A percentile compares a stretch with the other conserved stretches of the same genome.
Evolutionary conservation across 2,329 filamentous ascomycete genomes (phyloP).

Genomic region (Tricladium varicosporioides): DNA sequence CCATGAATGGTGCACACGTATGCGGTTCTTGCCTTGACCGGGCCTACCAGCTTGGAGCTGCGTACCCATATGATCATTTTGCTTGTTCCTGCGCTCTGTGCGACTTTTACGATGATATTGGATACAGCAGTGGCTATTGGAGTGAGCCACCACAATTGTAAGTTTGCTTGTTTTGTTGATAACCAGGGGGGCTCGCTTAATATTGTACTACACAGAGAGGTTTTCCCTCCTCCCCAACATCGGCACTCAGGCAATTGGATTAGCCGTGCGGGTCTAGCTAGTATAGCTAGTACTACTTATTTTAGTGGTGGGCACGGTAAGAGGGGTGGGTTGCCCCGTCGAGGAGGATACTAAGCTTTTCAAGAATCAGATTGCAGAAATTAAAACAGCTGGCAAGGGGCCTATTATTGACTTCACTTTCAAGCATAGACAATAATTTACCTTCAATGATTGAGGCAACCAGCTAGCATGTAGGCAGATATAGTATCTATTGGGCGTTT

Average conservation of each 20-base stretch:
- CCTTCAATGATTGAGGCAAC: too few species aligned
- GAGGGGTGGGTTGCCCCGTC: not conserved
- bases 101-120: conserved; percentile 5
- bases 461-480: too few species aligned
- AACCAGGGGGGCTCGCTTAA: not conserved
- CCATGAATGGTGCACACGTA: not conserved
- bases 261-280: too few species aligned
- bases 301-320: not conserved
- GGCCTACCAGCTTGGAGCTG: not conserved
- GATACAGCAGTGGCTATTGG: not conserved
- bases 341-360: not conserved
- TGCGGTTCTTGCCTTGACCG: conserved; percentile 2
- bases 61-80: not conserved
- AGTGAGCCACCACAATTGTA: not conserved
- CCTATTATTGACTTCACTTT: too few species aligned
- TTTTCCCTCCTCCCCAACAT: too few species aligned
- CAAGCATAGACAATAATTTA: too few species aligned
- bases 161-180: not conserved
- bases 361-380: not conserved
- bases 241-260: too few species aligned
- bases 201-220: too few species aligned
- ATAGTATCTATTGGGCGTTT: too few species aligned
- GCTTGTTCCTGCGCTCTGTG: conserved; percentile 4
- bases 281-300: not conserved
- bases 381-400: not conserved